Base-by-base conservation (phyloP, 116 monocot species). In the Cymodocea nodosa region DNA sequence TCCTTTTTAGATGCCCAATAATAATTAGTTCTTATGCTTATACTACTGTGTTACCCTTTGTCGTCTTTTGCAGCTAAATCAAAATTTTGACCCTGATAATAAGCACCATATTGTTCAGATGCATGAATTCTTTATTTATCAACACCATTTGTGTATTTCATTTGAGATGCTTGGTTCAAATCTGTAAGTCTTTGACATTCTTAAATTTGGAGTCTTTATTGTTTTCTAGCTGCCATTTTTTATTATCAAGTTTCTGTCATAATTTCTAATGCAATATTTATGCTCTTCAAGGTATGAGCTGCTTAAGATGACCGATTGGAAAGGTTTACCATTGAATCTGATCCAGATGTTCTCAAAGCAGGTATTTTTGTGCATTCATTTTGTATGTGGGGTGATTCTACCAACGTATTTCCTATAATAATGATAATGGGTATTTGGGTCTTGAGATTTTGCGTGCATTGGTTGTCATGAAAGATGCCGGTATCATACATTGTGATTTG, bases 401-500 rank as follows among this genome's bases (percentile, higher is more conserved):
- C 61, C 55, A 16, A 35, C 50, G 18, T 59, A 50, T 7, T 65
- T 18, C 34, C 58, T 61, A 20, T 58, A 39, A 65, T 60, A 35
- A 19, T 53, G n/a, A n/a, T n/a, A n/a, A n/a, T n/a, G n/a, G n/a
- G n/a, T n/a, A n/a, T 51, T 62, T 51, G 71, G n/a, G 6, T 2
- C 51, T 50, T 23, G 67, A 99, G 98, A 99, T 99, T 23, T 74
- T 99, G 78, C 75, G 81, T 71, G 92, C 87, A 51, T 73, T 99
- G 80, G 68, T 86, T 69, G 54, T 92, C 71, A 80, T 92, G 84
- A 99, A 92, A 78, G 86, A 99, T 73, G 86, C 89, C 67, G 89
- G 86, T 11, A 81, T 99, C 6, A 92, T 99, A 78, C 98, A 99
- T 74, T 99, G 98, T 84, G 98, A 99, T 82, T 62, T 99, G 63